Conservation (phyloP, 768 basidiomycete species). For the Cyclocybe aegerita region DNA sequence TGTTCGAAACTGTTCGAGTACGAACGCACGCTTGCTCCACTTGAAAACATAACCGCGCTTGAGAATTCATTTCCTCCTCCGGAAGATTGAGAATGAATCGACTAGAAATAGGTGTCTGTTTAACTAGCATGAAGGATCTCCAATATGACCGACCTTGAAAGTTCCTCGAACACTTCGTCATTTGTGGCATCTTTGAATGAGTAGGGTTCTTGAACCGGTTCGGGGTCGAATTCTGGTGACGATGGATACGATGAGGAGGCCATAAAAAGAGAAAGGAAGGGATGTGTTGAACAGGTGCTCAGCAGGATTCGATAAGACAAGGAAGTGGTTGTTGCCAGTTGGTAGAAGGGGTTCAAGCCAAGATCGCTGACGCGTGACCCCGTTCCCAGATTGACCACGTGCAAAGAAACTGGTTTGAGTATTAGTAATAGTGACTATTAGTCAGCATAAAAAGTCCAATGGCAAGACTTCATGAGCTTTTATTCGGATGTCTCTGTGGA, state of each 20-base stretch:
- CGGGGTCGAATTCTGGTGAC: constrained; percentile 68
- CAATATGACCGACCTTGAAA: constrained; percentile 64
- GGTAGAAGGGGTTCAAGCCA: constrained; percentile 13
- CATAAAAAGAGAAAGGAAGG: constrained; percentile 45
- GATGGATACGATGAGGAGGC: constrained; percentile 71
- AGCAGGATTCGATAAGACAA: constrained; percentile 14
- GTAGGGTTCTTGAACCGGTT: constrained; percentile 38
- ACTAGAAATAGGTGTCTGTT: constrained; percentile 36
- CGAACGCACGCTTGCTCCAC: constrained; percentile 93
- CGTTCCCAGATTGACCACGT: no score
- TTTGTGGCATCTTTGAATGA: constrained; percentile 74
- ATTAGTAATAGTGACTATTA: no score
- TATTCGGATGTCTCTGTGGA: not conserved
- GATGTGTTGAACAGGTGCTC: constrained; percentile 27
- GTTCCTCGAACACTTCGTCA: constrained; percentile 87
- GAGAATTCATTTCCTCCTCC: constrained; percentile 83
- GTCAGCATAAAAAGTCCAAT: no score
- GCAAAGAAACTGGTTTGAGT: not conserved
- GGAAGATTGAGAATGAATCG: constrained; percentile 98
- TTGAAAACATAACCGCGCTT: constrained; percentile 97
- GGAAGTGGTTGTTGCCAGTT: constrained; percentile 8
- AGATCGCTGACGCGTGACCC: no score
- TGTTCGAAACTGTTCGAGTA: constrained; percentile 5
- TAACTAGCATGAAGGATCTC: not conserved
- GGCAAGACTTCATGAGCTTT: not conserved